Base-by-base conservation (phyloP, 2,329 filamentous ascomycete genomes). In the Huntiella savannae region DNA sequence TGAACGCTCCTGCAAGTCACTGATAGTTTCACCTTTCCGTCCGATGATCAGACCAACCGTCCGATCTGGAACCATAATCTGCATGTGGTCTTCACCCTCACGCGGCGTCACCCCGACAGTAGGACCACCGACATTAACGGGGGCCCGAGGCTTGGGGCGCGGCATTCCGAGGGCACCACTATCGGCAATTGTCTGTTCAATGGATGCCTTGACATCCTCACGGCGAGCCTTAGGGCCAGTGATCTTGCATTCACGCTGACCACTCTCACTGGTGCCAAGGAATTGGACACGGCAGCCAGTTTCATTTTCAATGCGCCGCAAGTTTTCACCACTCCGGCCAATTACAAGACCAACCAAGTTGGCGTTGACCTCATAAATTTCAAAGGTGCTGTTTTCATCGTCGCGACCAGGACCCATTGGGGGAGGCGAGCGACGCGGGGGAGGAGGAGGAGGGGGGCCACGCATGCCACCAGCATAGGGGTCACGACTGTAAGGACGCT, bases 21-120 rank as follows among this genome's bases (percentile, higher is more conserved):
- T 79, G 56, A 94, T 94, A 1, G 86, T 94, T 63, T 94, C 86
- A 49, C 86, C 86, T 36, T 84, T 84, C 54, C 86, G 81, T n/a
- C 86, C 86, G 57, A 94, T 94, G 55, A 94, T 94, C 40, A 94
- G 68, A 44, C 86, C 86, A 50, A 94, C 86, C 6, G 86, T 94
- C 56, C 85, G 79, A 63, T 94, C 86, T 40, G 86, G 86, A 13
- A 94, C 86, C 82, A 93, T 91, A 56, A 94, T 92, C 62, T 93
- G 84, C 58, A 86, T 77, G 57, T 78, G 83, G 54, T 88, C 82
- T 60, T 93, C 86, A 50, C 80, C 82, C 50, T 88, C 82, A 51
- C 79, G 75, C 49, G 82, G 66, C 38, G 72, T 69, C 44, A 60
- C 54, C 6, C 59, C 59, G 11, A 52, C 55, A 34, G 54, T 53